Percentiles rank a stretch among this genome's conserved stretches.
phyloP scores from a whole-genome alignment of 2,329 filamentous ascomycete species.

The Fusarium buharicum region DNA sequence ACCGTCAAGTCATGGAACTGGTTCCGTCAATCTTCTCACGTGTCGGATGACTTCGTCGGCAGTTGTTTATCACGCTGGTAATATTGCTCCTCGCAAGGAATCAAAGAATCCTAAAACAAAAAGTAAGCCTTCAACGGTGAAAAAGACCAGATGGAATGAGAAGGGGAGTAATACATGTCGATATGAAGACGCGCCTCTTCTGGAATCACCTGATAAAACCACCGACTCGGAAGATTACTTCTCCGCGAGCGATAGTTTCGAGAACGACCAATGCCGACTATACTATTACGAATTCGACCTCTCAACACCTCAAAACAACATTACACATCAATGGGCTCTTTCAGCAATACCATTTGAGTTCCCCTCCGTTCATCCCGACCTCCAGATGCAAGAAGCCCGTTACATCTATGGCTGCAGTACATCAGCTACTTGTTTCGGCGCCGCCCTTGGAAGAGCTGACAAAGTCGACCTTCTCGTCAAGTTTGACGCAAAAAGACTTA shows the following conservation, averaged over 20 bases:
- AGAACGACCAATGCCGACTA: slow-evolving; percentile 74
- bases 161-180: not conserved
- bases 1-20: accelerated
- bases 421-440: slow-evolving; percentile 64
- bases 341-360: slow-evolving; percentile 75
- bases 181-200: slow-evolving; percentile 1
- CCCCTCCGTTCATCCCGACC: slow-evolving; percentile 65
- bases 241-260: slow-evolving; percentile 50
- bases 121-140: accelerated
- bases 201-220: not conserved
- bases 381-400: slow-evolving; percentile 65
- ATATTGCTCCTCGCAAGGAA: slow-evolving; percentile 55
- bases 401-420: slow-evolving; percentile 77
- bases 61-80: slow-evolving; percentile 72
- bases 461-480: slow-evolving; percentile 75
- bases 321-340: slow-evolving; percentile 72
- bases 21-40: slow-evolving; percentile 68
- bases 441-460: slow-evolving; percentile 70
- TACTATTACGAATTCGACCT: slow-evolving; percentile 75
- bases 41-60: slow-evolving; percentile 74
- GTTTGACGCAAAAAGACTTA: slow-evolving; percentile 64
- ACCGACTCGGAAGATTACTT: accelerated
- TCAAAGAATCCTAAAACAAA: accelerated
- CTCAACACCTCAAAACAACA: slow-evolving; percentile 46
- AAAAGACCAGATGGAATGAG: not conserved